Evolutionary conservation across 2,329 filamentous ascomycete species (phyloP), one percentile per base, ranked within the genome.

Genomic region (Aspergillus costaricaensis): DNA sequence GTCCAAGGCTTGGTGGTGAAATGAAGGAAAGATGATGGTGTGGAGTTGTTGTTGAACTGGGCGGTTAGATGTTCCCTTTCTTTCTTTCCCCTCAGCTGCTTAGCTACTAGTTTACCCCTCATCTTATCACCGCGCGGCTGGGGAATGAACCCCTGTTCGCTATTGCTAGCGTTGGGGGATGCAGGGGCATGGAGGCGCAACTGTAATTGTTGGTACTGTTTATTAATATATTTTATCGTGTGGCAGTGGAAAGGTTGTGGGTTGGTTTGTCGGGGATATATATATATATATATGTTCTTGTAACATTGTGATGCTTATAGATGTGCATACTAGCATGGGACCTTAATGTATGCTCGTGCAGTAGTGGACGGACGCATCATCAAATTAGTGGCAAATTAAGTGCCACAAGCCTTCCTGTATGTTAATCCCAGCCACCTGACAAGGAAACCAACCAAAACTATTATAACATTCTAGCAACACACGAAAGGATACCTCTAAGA

Each of bases 131-230:
- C 25, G 25, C 25, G 47, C 47, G 14, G 47, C 25, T 30, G 32
- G 9, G n/a, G 25, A 36, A 14, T 36, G 32, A 30, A 50, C 15
- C 47, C 47, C 25, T 27, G 47, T 19, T 36, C 25, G 25, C 25
- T 27, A 27, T 3, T 27, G 8, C 5, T 19, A 23, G 19, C 19
- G 5, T 50, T 32, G 27, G 47, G 9, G 3, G 1, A 49, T 49
- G 23, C 27, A 30, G 47, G 47, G 47, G n/a, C 25, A 30, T 50
- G 25, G 25, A 30, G 44, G 3, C n/a, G 25, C 27, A 50, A 32
- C 9, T n/a, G 15, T 9, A 21, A 7, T 30, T 50, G n/a, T n/a
- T 50, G n/a, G 25, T 36, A 15, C n/a, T 19, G 25, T 83, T 57
- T 83, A 19, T 12, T 6, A 3, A 2, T 25, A 25, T 25, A 7